Conservation (phyloP, 129 eudicot genomes). For the Tagetes patula region DNA sequence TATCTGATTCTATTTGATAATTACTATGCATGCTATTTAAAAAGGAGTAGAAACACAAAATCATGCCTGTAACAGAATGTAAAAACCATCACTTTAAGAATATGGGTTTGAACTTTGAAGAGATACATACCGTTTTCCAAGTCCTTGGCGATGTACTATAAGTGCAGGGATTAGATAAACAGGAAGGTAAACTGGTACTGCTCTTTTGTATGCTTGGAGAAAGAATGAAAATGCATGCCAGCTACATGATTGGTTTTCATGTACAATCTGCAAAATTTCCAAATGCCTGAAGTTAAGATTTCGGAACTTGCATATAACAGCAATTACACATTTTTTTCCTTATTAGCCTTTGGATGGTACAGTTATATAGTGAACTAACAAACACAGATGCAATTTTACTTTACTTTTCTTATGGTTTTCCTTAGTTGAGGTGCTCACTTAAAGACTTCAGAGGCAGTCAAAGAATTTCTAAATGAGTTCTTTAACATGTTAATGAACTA, state of each 20-base stretch:
- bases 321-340: neutral
- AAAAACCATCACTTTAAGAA: neutral
- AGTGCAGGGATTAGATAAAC: conserved; percentile 97
- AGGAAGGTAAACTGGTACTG: conserved; percentile 96
- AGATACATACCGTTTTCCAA: conserved; percentile 56
- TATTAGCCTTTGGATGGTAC: neutral
- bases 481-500: neutral
- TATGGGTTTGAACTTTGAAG: neutral
- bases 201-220: conserved; percentile 88
- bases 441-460: neutral
- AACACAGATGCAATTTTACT: neutral
- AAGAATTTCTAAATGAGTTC: neutral
- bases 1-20: neutral
- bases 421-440: conserved; percentile 1
- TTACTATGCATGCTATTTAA: neutral
- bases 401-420: neutral
- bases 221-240: conserved; percentile 79
- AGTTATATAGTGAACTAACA: neutral
- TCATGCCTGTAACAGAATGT: neutral
- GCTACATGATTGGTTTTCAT: conserved; percentile 84
- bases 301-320: neutral
- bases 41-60: neutral
- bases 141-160: conserved; percentile 95
- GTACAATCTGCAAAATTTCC: conserved; percentile 65
- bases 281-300: neutral